A percentile compares a stretch with the other conserved stretches of the same genome.
Conservation (phyloP, 768 basidiomycete genomes). For the Xerocomellus dryophilus region DNA sequence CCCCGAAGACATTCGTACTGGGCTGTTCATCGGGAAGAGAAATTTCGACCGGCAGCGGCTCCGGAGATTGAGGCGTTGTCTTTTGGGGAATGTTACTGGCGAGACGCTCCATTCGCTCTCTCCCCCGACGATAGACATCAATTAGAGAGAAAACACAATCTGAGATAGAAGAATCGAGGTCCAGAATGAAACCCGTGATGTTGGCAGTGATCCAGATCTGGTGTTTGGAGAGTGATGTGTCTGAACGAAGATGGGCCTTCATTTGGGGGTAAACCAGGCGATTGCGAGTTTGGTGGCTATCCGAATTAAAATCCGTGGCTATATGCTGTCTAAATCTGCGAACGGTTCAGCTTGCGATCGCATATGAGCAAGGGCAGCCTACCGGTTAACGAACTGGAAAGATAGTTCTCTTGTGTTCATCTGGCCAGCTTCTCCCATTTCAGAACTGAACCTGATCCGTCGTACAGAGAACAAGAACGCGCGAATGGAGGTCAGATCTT, state of each 20-base stretch:
- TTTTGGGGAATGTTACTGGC: constrained; percentile 51
- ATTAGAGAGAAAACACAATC: constrained; percentile 77
- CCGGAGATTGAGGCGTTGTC: not conserved
- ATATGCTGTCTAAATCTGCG: constrained; percentile 75
- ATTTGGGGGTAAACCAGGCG: constrained; percentile 78
- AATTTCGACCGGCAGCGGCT: constrained; percentile 2
- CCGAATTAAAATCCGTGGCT: constrained; percentile 66
- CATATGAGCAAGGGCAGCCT: constrained; percentile 22
- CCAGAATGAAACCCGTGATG: constrained; percentile 82
- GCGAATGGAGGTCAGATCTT: constrained; percentile 48
- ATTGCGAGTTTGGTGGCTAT: constrained; percentile 66
- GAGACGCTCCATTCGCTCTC: constrained; percentile 69
- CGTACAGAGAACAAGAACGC: constrained; percentile 87
- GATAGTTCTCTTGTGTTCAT: constrained; percentile 69
- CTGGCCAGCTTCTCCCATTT: constrained; percentile 76
- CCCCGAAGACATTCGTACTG: constrained; percentile 59
- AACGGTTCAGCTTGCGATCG: constrained; percentile 4
- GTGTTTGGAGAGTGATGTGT: constrained; percentile 45
- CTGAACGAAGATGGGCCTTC: constrained; percentile 66
- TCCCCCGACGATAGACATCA: constrained; percentile 81
- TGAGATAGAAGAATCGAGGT: constrained; percentile 78
- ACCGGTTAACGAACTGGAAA: constrained; percentile 84
- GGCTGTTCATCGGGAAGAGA: constrained; percentile 28
- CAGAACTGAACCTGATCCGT: constrained; percentile 66
- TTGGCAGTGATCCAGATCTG: constrained; percentile 61